phyloP scores from a whole-genome alignment of 306 rosid genomes.

The Arachis stenosperma region DNA sequence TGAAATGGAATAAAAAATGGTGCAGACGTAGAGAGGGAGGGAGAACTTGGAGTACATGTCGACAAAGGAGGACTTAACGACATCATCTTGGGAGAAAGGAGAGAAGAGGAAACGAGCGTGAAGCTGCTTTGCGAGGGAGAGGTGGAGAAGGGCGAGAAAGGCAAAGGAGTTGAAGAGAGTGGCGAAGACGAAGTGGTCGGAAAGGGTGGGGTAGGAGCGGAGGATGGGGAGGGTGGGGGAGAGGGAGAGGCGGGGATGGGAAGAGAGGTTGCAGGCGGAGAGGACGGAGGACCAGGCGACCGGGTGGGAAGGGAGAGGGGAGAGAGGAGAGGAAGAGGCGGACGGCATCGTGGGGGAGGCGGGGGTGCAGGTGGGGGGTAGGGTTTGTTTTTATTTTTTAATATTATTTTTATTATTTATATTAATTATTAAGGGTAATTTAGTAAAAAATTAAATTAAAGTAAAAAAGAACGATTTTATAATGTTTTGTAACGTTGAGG shows the following conservation, averaged over 20 bases:
- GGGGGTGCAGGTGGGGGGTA: too few species aligned
- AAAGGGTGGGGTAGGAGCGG: conserved; percentile 46
- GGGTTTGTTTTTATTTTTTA: too few species aligned
- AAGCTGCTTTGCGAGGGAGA: conserved; percentile 64
- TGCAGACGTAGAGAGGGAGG: conserved; percentile 56
- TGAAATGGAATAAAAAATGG: conserved; percentile 63
- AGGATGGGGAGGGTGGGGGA: conserved; percentile 47
- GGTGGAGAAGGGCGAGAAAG: conserved; percentile 43
- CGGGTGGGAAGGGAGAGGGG: conserved; percentile 46
- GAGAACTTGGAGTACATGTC: conserved; percentile 82
- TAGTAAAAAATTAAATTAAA: too few species aligned
- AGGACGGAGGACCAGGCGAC: conserved; percentile 82
- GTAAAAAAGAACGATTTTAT: too few species aligned
- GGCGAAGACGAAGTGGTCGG: conserved; percentile 84
- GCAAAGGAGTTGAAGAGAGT: conserved; percentile 71
- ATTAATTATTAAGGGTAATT: too few species aligned
- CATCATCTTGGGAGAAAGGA: conserved; percentile 56
- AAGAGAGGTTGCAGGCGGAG: conserved; percentile 74
- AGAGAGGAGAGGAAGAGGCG: conserved; percentile 72
- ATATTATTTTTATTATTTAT: too few species aligned
- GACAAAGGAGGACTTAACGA: conserved; percentile 78
- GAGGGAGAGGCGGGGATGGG: conserved; percentile 55
- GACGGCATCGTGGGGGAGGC: conserved; percentile 59
- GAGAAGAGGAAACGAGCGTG: conserved; percentile 74
- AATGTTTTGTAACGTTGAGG: too few species aligned